phyloP scores from a whole-genome alignment of 805 yeast genomes.

The Ogataea zsoltii region DNA sequence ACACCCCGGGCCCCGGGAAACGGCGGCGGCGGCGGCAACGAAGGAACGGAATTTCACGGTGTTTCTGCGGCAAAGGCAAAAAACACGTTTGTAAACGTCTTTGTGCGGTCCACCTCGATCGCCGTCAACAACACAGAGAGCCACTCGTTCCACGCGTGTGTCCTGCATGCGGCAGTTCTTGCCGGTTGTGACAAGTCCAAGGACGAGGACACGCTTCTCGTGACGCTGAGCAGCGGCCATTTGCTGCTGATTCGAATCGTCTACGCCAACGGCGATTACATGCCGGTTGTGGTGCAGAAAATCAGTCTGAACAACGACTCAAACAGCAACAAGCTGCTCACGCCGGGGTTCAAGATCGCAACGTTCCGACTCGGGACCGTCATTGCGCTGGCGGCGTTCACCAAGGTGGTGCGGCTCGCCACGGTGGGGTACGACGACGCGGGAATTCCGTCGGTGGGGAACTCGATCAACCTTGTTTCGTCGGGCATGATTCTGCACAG shows the following conservation, averaged over 20 bases:
- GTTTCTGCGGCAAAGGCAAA: background rate
- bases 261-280: constrained; percentile 14
- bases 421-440: constrained; percentile 18
- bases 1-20: background rate
- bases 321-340: constrained; percentile 12
- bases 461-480: constrained; percentile 24
- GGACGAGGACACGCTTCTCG: constrained; percentile 30
- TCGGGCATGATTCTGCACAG: constrained; percentile 26
- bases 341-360: constrained; percentile 21
- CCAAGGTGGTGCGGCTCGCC: constrained; percentile 21
- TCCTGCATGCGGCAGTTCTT: constrained; percentile 27
- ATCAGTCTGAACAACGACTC: constrained; percentile 9
- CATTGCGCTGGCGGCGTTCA: constrained; percentile 28
- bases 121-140: constrained; percentile 22
- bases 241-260: constrained; percentile 25
- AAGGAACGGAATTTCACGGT: constrained; percentile 1
- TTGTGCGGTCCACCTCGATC: constrained; percentile 26
- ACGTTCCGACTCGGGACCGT: constrained; percentile 20
- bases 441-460: constrained; percentile 20
- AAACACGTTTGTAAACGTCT: constrained; percentile 20
- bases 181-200: constrained; percentile 22
- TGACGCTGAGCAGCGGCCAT: constrained; percentile 24
- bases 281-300: constrained; percentile 27
- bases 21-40: constrained; percentile 3
- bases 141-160: constrained; percentile 21